Base-by-base conservation (phyloP, 192 early-diverging fungal species). In the Spinellus fusiger region DNA sequence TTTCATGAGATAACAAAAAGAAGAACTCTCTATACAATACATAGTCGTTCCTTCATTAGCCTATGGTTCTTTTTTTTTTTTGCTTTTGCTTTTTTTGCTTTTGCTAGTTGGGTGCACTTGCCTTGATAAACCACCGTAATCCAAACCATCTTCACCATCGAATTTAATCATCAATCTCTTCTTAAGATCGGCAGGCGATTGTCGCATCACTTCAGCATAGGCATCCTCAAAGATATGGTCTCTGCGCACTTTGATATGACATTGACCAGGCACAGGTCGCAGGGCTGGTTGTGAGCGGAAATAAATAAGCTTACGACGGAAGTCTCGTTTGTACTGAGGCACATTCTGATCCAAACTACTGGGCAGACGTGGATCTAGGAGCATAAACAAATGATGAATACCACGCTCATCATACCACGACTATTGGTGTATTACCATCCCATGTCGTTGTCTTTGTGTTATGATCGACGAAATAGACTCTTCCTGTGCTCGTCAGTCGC, bases 161-260 rank as follows among this genome's bases (percentile, higher is more conserved):
- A 98, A 98, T 73, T 97, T 98, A 73, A 98, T 95, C 92, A 96
- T 95, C 54, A 98, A 69, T 34, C 93, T 82, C 81, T 98, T 96
- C 78, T 95, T 95, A 56, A 98, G 78, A 75, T 98, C 96, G 5
- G 78, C 77, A 13, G 92, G 83, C 5, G 86, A 83, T 66, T 91
- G 88, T 35, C 94, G 86, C 96, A 98, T 98, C 35, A 98, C 83
- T 70, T 95, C 93, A 32, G 90, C 82, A 79, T 92, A 98, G 27
- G 94, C 79, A 77, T 98, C 93, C 75, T 96, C 96, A 79, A 98
- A 97, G 54, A 98, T 91, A 69, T 77, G 80, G 53, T 85, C 82
- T 28, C 96, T 84, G 35, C 89, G 77, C 27, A 98, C 88, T 68
- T 93, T 94, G 70, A 98, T 86, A 68, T 96, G 93, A 65, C 90